A percentile compares a stretch with the other conserved stretches of the same genome.
Evolutionary conservation across 2,329 filamentous ascomycete species (phyloP).

Genomic region (Colletotrichum caudatum): DNA sequence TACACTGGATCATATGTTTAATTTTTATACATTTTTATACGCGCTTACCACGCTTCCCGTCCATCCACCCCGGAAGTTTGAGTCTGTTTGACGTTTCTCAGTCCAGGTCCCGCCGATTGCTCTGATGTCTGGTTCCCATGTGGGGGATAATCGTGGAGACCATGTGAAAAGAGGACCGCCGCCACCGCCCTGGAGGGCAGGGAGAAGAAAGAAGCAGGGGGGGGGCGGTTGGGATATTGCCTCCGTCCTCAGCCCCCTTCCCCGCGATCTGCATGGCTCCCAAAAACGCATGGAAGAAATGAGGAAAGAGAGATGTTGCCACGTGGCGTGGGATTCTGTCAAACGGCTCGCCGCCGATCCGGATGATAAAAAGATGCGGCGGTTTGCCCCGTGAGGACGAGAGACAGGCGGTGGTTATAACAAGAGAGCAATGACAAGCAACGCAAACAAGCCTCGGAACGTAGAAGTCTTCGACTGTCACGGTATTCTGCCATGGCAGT

Average conservation of each 20-base stretch:
- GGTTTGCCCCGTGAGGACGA: constrained; percentile 23
- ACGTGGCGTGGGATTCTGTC: not conserved
- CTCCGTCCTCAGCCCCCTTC: not conserved
- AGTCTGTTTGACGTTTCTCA: not conserved
- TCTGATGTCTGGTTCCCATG: not conserved
- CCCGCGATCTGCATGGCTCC: constrained; percentile 7
- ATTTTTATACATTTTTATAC: not conserved
- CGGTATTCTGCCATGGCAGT: not conserved
- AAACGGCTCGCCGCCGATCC: constrained; percentile 15
- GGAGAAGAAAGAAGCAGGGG: constrained; percentile 12
- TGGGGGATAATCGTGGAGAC: constrained; percentile 16
- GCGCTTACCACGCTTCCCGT: not conserved
- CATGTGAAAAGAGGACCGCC: not conserved
- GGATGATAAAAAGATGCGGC: constrained; percentile 6
- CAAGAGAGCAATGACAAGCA: not conserved
- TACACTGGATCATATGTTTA: not conserved
- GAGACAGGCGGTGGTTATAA: constrained; percentile 1
- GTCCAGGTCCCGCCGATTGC: not conserved
- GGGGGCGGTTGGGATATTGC: not conserved
- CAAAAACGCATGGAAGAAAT: constrained; percentile 1
- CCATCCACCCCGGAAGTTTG: constrained; percentile 4
- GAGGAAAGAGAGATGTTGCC: not conserved
- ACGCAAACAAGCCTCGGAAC: not conserved
- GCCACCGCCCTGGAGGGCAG: not conserved
- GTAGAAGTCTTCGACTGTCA: not conserved